Conservation (phyloP, 116 monocot genomes). For the Iris pallida region DNA sequence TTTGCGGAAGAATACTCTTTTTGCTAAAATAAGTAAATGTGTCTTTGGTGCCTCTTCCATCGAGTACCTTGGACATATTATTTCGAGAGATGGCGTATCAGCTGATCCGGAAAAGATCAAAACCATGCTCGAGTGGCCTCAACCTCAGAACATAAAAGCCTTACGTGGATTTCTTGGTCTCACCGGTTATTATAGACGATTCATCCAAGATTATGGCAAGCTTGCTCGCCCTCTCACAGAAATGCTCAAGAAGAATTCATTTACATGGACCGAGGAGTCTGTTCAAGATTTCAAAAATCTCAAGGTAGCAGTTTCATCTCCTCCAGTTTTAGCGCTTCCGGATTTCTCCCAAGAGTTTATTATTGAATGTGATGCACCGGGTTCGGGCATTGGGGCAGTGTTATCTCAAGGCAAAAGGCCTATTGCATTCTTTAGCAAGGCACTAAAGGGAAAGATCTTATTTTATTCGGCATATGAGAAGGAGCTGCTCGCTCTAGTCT, state of each 20-base stretch:
- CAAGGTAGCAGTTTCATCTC: slow-evolving; percentile 3
- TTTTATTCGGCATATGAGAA: neutral
- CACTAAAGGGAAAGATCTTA: neutral
- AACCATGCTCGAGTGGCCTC: slow-evolving; percentile 5
- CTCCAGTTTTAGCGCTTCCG: slow-evolving; percentile 1
- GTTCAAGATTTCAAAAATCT: neutral
- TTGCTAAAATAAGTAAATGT: neutral
- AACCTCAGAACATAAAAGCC: slow-evolving; percentile 2
- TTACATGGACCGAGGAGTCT: slow-evolving; percentile 1
- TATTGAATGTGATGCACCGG: slow-evolving; percentile 2
- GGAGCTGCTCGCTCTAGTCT: too few relatives aligned
- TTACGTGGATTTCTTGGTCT: slow-evolving; percentile 13
- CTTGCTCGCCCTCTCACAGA: slow-evolving; percentile 1
- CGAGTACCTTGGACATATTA: slow-evolving; percentile 12
- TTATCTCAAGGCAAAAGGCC: too few relatives aligned
- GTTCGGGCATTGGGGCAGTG: too few relatives aligned
- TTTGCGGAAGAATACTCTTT: neutral
- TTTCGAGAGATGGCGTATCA: slow-evolving; percentile 7
- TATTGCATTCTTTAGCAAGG: neutral
- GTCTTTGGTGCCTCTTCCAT: neutral
- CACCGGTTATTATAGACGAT: neutral
- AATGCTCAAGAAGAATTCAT: slow-evolving; percentile 3
- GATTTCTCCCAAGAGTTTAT: slow-evolving; percentile 9
- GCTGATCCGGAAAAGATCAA: slow-evolving; percentile 9
- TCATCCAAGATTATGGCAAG: slow-evolving; percentile 3